Base-by-base conservation (phyloP, 768 basidiomycete genomes). In the Daedalea quercina region DNA sequence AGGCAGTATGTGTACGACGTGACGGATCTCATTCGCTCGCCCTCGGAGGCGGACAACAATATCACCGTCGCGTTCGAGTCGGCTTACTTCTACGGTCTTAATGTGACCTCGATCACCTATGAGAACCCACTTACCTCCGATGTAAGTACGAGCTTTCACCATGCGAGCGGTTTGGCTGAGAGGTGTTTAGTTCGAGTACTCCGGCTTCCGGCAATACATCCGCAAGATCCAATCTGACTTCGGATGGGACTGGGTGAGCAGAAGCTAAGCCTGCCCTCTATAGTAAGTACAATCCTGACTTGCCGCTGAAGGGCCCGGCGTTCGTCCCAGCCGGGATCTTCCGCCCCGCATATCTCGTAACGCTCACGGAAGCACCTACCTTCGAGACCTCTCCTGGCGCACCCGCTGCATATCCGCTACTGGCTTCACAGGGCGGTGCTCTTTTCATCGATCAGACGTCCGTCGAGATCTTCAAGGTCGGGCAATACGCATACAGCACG, bases 161-260 rank as follows among this genome's bases (percentile, higher is more conserved):
- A 15, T 6, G 11, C 46, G 25, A 22, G 12, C 25, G 28, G 3
- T n/a, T 3, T 9, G 9, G 12, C 48, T 40, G 33, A 40, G 11
- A 4, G 6, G 11, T 31, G 28, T 31, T 6, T 37, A 80, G 77
- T 80, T 71, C 50, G 79, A 79, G 57, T 79, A 76, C 54, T 74
- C 78, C 9, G 72, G 69, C 12, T 70, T 75, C 33, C 74, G 74
- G 46, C 68, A 72, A 25, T 80, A 70, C 65, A 68, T 80, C 24
- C 73, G 80, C 1, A 81, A 83, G 60, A 69, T 72, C 2, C 67
- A 73, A 28, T 74, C 73, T 2, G 80, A 83, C 59, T 82, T 80
- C 54, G 80, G 81, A 1, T 83, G 80, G 79, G 80, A 82, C 63
- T 82, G 79, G 80, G 77, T 80, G 53, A 23, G 63, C 51, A 12